phyloP scores from a whole-genome alignment of 1,284 basidiomycete species.

The Ustilago hordei region DNA sequence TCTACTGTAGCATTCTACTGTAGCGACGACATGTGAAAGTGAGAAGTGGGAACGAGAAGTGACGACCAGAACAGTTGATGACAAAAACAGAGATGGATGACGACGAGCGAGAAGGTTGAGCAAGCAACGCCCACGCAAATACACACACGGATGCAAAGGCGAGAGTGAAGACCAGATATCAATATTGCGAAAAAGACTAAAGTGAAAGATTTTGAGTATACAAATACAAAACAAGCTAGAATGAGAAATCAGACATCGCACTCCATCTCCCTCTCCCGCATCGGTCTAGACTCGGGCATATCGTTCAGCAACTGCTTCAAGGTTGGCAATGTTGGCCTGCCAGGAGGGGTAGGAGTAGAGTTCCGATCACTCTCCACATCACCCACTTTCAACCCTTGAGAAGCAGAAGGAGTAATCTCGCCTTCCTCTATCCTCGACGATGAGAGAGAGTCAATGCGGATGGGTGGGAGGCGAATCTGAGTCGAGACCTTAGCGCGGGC shows the following conservation, averaged over 20 bases:
- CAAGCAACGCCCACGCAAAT: too few species aligned
- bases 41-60: too few species aligned
- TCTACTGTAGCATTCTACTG: too few species aligned
- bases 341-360: slow-evolving; percentile 41
- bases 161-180: neutral
- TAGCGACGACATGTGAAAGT: too few species aligned
- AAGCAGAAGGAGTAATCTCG: slow-evolving; percentile 31
- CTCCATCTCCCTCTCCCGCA: slow-evolving; percentile 39
- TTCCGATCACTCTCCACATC: slow-evolving; percentile 32
- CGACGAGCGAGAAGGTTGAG: too few species aligned
- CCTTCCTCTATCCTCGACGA: slow-evolving; percentile 22
- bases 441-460: slow-evolving; percentile 20
- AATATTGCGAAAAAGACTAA: neutral
- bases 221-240: neutral
- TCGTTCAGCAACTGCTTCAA: slow-evolving; percentile 53
- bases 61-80: too few species aligned
- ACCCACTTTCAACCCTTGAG: neutral
- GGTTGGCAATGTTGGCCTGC: slow-evolving; percentile 51
- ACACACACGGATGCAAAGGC: too few species aligned
- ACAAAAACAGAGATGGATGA: too few species aligned
- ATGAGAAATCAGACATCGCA: slow-evolving; percentile 8
- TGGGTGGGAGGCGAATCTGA: slow-evolving; percentile 34
- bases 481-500: slow-evolving; percentile 23
- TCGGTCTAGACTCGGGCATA: slow-evolving; percentile 20
- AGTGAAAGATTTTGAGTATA: neutral